Base-by-base conservation (phyloP, 2,329 filamentous ascomycete genomes). In the Penicillium polonicum region DNA sequence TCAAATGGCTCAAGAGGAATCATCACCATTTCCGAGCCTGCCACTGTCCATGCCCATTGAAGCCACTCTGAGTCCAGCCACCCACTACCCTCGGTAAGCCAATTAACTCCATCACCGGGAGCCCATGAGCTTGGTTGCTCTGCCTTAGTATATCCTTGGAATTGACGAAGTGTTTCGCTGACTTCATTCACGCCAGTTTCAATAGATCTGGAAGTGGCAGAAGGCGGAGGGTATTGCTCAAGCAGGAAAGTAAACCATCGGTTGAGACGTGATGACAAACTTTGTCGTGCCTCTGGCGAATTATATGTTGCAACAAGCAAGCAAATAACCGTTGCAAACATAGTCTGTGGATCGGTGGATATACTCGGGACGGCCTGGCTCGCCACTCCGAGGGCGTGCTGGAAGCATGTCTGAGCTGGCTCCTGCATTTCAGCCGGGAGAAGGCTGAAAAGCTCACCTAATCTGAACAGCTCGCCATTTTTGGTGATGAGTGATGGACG, bases 41-140 rank as follows among this genome's bases (percentile, higher is more conserved):
- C 69, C 43, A 77, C 68, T 58, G 73, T 72, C 72, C 75, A 78
- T 25, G 74, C 73, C 77, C 78, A 79, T 45, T 75, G 73, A 46
- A 79, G 19, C 71, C 72, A 74, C 21, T 74, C 70, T 7, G 70
- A 62, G 29, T 72, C 70, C 31, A 77, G 60, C 75, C 75, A 77
- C 62, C 68, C 71, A 49, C 65, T 65, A n/a, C 63, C 62, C n/a
- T 60, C 52, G 3, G 50, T 35, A 17, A 67, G 57, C 65, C 65
- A 67, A 38, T 45, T 27, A 2, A 61, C 60, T 15, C 63, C 60
- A 57, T 61, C 61, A 8, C 46, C 31, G 5, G 35, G 12, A 35
- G 60, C 55, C 52, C 54, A 59, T 23, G n/a, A 19, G 42, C 52
- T 35, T 41, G 46, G n/a, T 63, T 63, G 31, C 70, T n/a, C 55